phyloP scores from a whole-genome alignment of 2,329 filamentous ascomycete species.

The Trichoderma oligosporum region DNA sequence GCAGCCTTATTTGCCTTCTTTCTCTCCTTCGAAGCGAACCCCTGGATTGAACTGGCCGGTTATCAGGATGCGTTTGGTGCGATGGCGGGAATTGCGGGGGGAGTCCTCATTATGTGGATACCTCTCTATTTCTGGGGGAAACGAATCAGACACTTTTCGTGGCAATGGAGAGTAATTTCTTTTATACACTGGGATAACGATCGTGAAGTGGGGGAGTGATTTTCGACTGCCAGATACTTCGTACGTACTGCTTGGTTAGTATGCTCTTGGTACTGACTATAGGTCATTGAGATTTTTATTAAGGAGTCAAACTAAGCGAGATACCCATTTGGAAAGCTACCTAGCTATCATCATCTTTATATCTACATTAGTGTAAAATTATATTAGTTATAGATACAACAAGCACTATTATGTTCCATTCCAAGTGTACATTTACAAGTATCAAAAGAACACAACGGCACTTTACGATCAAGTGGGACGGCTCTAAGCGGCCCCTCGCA shows the following conservation, averaged over 20 bases:
- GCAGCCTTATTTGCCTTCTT: conserved; percentile 54
- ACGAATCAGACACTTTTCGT: conserved; percentile 43
- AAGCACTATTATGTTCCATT: too few species aligned
- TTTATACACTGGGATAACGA: conserved; percentile 50
- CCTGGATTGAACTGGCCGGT: conserved; percentile 50
- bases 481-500: too few species aligned
- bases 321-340: background rate
- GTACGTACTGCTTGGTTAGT: too few species aligned
- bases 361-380: background rate
- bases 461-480: too few species aligned
- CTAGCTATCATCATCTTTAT: background rate
- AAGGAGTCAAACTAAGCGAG: conserved; percentile 16
- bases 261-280: background rate
- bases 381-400: too few species aligned
- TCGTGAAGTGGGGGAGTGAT: conserved; percentile 52
- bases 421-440: too few species aligned
- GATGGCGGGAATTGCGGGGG: conserved; percentile 54
- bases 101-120: conserved; percentile 45
- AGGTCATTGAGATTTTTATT: background rate
- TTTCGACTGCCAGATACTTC: too few species aligned
- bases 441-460: too few species aligned
- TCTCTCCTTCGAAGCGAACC: conserved; percentile 58
- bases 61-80: conserved; percentile 51
- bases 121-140: conserved; percentile 53
- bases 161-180: conserved; percentile 46